These are phyloP conservation scores for Aspergillus incahuasiensis DNA, from an alignment of 495 filamentous ascomycete species.

Conservation along the genomic window DNA sequence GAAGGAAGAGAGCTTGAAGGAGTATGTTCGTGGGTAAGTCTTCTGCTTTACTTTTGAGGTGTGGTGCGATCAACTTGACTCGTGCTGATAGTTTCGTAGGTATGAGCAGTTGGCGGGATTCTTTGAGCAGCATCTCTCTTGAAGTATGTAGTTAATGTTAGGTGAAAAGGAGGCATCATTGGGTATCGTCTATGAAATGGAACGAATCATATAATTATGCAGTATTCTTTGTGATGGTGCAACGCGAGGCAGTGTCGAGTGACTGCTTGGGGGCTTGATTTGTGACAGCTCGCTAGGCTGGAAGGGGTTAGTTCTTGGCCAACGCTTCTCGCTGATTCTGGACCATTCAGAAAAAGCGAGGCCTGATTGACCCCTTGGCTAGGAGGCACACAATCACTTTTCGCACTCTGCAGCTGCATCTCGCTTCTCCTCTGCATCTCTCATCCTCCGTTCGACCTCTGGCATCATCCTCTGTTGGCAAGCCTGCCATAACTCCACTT, in stretches of 20 bases:
- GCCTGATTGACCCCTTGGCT: slow-evolving; percentile 4
- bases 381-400: slow-evolving; percentile 7
- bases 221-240: no score
- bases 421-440: background rate
- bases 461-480: background rate
- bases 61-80: background rate
- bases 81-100: slow-evolving; percentile 13
- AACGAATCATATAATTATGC: no score
- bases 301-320: background rate
- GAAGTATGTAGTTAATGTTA: background rate
- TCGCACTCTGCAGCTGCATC: background rate
- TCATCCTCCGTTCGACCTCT: background rate
- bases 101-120: slow-evolving; percentile 42
- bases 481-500: slow-evolving; percentile 3
- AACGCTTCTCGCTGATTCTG: slow-evolving; percentile 1
- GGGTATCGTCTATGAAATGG: no score
- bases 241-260: background rate
- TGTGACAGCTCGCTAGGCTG: background rate
- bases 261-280: background rate
- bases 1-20: slow-evolving; percentile 43
- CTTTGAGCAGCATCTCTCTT: slow-evolving; percentile 36
- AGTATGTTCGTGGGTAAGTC: slow-evolving; percentile 51
- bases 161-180: background rate
- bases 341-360: background rate
- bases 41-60: background rate